These are phyloP conservation scores for Leucoagaricus sp. DNA, from an alignment of 1,284 basidiomycete genomes.

Conservation along the genomic window DNA sequence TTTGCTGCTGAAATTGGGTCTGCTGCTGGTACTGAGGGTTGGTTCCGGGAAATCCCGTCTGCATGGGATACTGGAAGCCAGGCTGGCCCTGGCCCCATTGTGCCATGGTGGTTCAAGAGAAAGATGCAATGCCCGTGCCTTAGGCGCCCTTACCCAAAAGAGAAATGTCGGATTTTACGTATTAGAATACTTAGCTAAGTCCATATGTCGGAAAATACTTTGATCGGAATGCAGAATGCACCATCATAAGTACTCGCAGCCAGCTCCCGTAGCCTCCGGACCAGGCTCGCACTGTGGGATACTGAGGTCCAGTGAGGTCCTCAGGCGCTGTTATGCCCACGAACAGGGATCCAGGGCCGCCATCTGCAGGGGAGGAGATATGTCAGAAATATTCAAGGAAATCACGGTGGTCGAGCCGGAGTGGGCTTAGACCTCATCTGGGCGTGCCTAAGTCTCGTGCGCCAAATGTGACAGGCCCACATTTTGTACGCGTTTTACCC, in stretches of 20 bases:
- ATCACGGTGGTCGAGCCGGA: constrained; percentile 1
- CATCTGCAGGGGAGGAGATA: not conserved
- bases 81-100: constrained; percentile 64
- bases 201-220: not conserved
- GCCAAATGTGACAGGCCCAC: constrained; percentile 4
- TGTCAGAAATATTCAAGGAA: constrained; percentile 1
- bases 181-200: constrained; percentile 13
- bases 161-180: constrained; percentile 5
- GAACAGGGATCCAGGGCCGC: not conserved
- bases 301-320: not conserved
- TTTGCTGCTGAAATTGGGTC: constrained; percentile 40
- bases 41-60: constrained; percentile 47
- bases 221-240: too few relatives aligned
- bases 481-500: not conserved
- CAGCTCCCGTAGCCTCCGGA: too few relatives aligned
- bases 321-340: not conserved
- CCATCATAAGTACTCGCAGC: too few relatives aligned
- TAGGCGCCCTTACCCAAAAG: constrained; percentile 19
- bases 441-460: not conserved
- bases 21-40: constrained; percentile 49
- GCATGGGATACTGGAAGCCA: constrained; percentile 52
- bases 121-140: constrained; percentile 15
- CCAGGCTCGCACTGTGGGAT: not conserved
- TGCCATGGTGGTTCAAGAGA: constrained; percentile 42
- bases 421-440: not conserved